Percentiles rank a stretch among this genome's conserved stretches.
Conservation (phyloP, 768 basidiomycete genomes). For the Suillus paluster region DNA sequence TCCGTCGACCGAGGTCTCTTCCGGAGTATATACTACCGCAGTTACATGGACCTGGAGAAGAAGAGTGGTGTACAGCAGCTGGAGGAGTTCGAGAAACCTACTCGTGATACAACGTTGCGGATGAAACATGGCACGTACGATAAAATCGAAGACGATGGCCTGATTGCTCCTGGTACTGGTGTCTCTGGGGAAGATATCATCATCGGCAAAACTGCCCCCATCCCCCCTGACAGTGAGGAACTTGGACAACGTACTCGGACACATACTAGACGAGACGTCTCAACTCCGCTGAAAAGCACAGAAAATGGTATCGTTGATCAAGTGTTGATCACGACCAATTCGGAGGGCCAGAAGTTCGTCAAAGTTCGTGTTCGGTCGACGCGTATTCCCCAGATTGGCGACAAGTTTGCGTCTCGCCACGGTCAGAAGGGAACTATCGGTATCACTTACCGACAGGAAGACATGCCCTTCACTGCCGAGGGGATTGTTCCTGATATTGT, state of each 20-base stretch:
- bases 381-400: constrained; percentile 96
- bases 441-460: constrained; percentile 99
- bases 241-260: constrained; percentile 93
- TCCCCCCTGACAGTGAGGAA: constrained; percentile 96
- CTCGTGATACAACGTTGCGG: constrained; percentile 87
- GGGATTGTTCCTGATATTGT: constrained; percentile 97
- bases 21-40: constrained; percentile 97
- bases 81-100: constrained; percentile 97
- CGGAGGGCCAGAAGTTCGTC: constrained; percentile 96
- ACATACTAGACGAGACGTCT: constrained; percentile 94
- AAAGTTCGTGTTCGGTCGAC: constrained; percentile 96
- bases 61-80: constrained; percentile 89
- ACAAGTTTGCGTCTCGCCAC: constrained; percentile 99
- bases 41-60: constrained; percentile 99
- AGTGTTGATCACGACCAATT: constrained; percentile 94
- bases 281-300: constrained; percentile 96
- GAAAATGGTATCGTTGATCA: constrained; percentile 98
- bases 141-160: constrained; percentile 94
- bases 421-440: constrained; percentile 99
- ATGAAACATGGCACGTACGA: constrained; percentile 99
- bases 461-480: constrained; percentile 98
- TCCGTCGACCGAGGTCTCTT: constrained; percentile 98
- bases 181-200: constrained; percentile 98
- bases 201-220: constrained; percentile 98
- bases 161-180: constrained; percentile 94